Evolutionary conservation across 495 filamentous ascomycete species (phyloP), one percentile per base, ranked within the genome.

Genomic region (Penicillium crystallinum): DNA sequence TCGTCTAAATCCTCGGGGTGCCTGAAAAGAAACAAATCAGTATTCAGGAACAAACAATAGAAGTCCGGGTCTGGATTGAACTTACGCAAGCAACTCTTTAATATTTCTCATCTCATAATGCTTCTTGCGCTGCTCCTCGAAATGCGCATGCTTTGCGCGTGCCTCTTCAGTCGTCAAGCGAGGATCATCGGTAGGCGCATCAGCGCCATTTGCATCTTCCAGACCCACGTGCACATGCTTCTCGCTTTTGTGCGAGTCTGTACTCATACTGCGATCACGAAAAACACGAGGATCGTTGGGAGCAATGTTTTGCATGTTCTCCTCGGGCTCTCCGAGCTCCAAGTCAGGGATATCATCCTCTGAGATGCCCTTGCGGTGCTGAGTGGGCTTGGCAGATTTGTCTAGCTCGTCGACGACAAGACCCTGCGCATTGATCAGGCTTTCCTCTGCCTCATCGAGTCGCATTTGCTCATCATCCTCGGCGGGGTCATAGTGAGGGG

Each of bases 81-180:
- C 81, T 51, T 68, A 87, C 86, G 90, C 93, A 54, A 98, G 79
- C 49, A 97, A 70, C 59, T 85, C 81, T 56, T 91, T 95, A 19
- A 97, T 90, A 63, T 93, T 87, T 77, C 82, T 90, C 95, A 98
- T 97, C 77, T 97, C 95, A 67, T 98, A 98, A 68, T 98, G 93
- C 72, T 82, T 89, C 81, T 90, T 96, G 67, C 93, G 79, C 77
- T 89, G 79, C 72, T 88, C 77, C 73, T 96, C 91, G 63, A 98
- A 98, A 66, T 86, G 80, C 53, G 80, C 80, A 64, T 98, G 93
- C 75, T 96, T 95, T 75, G 89, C 90, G 52, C 73, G 72, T 58
- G 93, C 91, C 68, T 96, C 91, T 31, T 84, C 78, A 21, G 77
- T 83, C 61, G 89, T 76, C 18, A 85, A 74, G 17, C 78, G 69